phyloP scores from a whole-genome alignment of 2,329 filamentous ascomycete species.

The Clarireedia homoeocarpa region DNA sequence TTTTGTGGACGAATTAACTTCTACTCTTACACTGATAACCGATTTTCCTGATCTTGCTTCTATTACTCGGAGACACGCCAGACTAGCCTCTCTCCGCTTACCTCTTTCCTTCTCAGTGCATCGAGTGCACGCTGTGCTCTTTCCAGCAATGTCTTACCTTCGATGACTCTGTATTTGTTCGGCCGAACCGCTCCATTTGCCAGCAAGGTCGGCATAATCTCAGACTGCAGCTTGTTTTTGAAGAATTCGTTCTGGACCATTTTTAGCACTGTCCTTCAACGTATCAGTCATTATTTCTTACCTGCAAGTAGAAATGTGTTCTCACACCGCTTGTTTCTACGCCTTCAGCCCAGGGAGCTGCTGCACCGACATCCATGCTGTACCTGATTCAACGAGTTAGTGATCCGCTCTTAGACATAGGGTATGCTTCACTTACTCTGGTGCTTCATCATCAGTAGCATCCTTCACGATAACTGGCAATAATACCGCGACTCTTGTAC shows the following conservation, averaged over 20 bases:
- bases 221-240: constrained; percentile 29
- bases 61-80: constrained; percentile 15
- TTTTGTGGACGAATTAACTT: neutral
- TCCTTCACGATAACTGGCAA: constrained; percentile 51
- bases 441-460: constrained; percentile 38
- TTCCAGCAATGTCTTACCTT: constrained; percentile 32
- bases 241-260: constrained; percentile 45
- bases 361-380: constrained; percentile 41
- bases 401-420: neutral
- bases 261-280: neutral
- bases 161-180: constrained; percentile 34
- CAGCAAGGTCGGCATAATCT: constrained; percentile 27
- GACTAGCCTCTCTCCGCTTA: constrained; percentile 38
- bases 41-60: neutral
- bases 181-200: constrained; percentile 33
- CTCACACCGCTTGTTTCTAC: constrained; percentile 46
- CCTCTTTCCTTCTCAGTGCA: constrained; percentile 35
- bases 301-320: constrained; percentile 45
- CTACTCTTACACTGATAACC: neutral
- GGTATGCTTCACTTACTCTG: constrained; percentile 32
- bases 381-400: constrained; percentile 20
- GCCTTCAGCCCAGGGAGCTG: constrained; percentile 42
- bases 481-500: constrained; percentile 48
- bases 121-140: constrained; percentile 35
- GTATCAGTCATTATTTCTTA: constrained; percentile 24